Evolutionary conservation across 116 monocot species (phyloP).

Genomic region (Iris pallida): DNA sequence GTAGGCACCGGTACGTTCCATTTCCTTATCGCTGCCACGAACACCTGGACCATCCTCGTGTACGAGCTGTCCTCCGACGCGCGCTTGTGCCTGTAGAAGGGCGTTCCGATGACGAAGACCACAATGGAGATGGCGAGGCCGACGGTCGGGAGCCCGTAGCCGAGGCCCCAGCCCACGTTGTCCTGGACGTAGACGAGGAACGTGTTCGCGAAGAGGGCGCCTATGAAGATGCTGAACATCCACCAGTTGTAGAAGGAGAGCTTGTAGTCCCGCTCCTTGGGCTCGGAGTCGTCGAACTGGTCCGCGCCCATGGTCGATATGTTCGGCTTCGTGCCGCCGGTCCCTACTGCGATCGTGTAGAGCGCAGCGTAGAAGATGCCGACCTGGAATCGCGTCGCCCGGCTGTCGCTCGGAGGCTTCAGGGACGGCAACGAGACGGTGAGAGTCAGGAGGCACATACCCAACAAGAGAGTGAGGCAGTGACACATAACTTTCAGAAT

Average conservation of each 20-base stretch:
- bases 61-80: background rate
- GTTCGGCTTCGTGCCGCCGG: conserved; percentile 8
- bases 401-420: conserved; percentile 3
- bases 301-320: conserved; percentile 7
- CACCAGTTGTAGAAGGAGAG: conserved; percentile 17
- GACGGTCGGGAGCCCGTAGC: background rate
- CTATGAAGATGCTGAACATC: conserved; percentile 7
- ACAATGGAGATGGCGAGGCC: background rate
- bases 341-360: conserved; percentile 6
- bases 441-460: conserved; percentile 4
- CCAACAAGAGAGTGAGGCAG: too few relatives aligned
- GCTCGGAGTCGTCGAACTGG: conserved; percentile 11
- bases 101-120: conserved; percentile 2
- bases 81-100: conserved; percentile 8
- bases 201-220: conserved; percentile 5
- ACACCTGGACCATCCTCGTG: background rate
- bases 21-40: conserved; percentile 5
- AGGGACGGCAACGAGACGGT: background rate
- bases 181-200: conserved; percentile 13
- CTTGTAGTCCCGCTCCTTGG: conserved; percentile 4
- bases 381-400: background rate
- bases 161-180: background rate
- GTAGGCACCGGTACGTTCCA: background rate
- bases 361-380: conserved; percentile 6
- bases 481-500: too few relatives aligned